Evolutionary conservation across 2,329 filamentous ascomycete species (phyloP), one percentile per base, ranked within the genome.

Genomic region (Scortechinia acanthostroma): DNA sequence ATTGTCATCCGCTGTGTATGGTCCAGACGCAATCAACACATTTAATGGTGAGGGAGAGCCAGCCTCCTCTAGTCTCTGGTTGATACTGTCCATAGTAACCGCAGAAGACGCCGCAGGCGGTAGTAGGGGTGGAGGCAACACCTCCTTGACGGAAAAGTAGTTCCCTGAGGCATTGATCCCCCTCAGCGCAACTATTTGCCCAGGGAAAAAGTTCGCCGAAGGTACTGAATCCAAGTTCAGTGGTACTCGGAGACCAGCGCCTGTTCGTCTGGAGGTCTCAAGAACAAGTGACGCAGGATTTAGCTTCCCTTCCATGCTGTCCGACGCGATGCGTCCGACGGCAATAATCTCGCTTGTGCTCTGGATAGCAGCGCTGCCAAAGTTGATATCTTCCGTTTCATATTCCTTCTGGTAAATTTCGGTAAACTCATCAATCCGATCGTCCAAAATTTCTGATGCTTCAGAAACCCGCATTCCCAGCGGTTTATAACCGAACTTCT

Each of bases 401-500:
- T 95, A 79, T 51, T 90, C 73, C 46, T 84, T 77, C 63, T 88
- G 82, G 3, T 95, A 73, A 2, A 90, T 63, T n/a, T 71, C 68
- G 48, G 80, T 74, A 56, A 96, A 95, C 50, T 91, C 89, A 55
- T 97, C 90, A 68, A 98, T 96, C 54, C 90, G 77, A 63, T 97
- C 91, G 64, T 98, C 93, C 4, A 97, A 75, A 40, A 95, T 88
- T 61, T 95, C 91, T 3, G 91, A 95, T 0, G 89, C 83, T 60
- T 96, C 91, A 3, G 88, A 91, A 4, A 93, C 73, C 57, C 95
- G 95, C 90, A 97, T 95, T 2, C 88, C 86, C 73, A 97, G 83
- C 2, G 90, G 88, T 58, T 91, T 93, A 65, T 97, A 98, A 1
- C 73, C 80, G 53, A 96, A 84, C 60, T 95, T 96, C 60, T 91